Percentiles rank a stretch among this genome's conserved stretches.
Evolutionary conservation across 805 yeast species (phyloP).

Genomic region (Saccharomycopsis sp.): DNA sequence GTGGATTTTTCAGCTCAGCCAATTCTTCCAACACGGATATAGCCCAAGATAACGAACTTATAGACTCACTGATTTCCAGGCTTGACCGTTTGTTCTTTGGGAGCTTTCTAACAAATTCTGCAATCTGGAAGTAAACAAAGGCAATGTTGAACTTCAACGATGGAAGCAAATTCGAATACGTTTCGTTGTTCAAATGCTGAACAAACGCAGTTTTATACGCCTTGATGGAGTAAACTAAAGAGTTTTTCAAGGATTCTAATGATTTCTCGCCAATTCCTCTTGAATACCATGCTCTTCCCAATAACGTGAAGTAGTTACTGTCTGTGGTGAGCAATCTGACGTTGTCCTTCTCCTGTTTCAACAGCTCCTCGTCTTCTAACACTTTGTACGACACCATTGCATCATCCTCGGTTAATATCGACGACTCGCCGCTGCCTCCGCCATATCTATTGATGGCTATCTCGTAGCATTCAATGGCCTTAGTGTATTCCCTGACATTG

Average conservation of each 20-base stretch:
- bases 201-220: conserved; percentile 39
- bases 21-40: conserved; percentile 51
- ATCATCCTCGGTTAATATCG: not conserved
- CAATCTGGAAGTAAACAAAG: conserved; percentile 76
- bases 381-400: not conserved
- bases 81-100: conserved; percentile 53
- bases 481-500: conserved; percentile 74
- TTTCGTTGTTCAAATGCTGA: conserved; percentile 30
- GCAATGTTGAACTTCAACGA: conserved; percentile 73
- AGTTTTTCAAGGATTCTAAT: conserved; percentile 48
- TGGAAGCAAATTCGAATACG: conserved; percentile 25
- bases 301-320: conserved; percentile 56
- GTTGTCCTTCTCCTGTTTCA: conserved; percentile 26
- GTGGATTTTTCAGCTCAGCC: conserved; percentile 56
- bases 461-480: conserved; percentile 86
- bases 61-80: conserved; percentile 52
- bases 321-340: conserved; percentile 44
- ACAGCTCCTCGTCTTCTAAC: conserved; percentile 12
- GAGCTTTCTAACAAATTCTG: conserved; percentile 68
- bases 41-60: conserved; percentile 55
- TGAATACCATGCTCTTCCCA: conserved; percentile 85
- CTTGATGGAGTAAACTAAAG: conserved; percentile 55
- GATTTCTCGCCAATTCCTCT: conserved; percentile 68
- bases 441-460: conserved; percentile 62
- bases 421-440: not conserved